Evolutionary conservation across 2,329 filamentous ascomycete species (phyloP).

Genomic region (Ophiostoma populinum): DNA sequence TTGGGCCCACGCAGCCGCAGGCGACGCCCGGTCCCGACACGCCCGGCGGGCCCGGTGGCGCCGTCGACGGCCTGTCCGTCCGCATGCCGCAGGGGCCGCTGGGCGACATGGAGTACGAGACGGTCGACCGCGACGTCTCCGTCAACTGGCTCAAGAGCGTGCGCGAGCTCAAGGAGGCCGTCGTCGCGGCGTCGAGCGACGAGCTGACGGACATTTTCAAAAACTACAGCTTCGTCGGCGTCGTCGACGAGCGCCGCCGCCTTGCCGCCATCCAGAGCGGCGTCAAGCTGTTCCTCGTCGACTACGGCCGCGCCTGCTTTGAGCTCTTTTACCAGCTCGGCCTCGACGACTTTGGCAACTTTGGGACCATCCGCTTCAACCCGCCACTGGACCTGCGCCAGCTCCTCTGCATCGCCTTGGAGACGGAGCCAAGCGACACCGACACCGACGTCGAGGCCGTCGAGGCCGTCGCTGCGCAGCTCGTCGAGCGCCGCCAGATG

Average conservation of each 20-base stretch:
- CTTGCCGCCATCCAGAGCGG: conserved; percentile 88
- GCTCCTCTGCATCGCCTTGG: conserved; percentile 55
- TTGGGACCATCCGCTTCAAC: conserved; percentile 65
- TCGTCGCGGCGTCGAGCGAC: conserved; percentile 68
- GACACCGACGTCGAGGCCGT: conserved; percentile 46
- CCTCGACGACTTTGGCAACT: conserved; percentile 82
- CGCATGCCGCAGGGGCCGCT: conserved; percentile 13
- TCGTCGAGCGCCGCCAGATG: conserved; percentile 69
- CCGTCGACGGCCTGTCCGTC: too few species aligned
- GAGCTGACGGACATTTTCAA: conserved; percentile 76
- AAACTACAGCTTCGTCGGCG: conserved; percentile 78
- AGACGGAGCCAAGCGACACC: conserved; percentile 52
- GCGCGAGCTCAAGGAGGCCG: conserved; percentile 64
- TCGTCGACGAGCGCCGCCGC: conserved; percentile 74
- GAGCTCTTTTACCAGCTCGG: conserved; percentile 95
- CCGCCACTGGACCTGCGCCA: conserved; percentile 56
- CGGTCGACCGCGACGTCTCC: conserved; percentile 48
- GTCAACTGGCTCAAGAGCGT: conserved; percentile 66
- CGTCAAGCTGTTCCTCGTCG: conserved; percentile 78
- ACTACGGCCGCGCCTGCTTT: conserved; percentile 73
- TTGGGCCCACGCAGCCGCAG: conserved; percentile 41
- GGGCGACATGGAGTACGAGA: conserved; percentile 52
- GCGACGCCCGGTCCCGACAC: neutral
- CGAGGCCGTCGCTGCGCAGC: conserved; percentile 44
- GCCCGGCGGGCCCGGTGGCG: neutral